These are phyloP conservation scores for Diversispora eburnea DNA, from an alignment of 192 early-diverging fungal species.

Conservation along the genomic window DNA sequence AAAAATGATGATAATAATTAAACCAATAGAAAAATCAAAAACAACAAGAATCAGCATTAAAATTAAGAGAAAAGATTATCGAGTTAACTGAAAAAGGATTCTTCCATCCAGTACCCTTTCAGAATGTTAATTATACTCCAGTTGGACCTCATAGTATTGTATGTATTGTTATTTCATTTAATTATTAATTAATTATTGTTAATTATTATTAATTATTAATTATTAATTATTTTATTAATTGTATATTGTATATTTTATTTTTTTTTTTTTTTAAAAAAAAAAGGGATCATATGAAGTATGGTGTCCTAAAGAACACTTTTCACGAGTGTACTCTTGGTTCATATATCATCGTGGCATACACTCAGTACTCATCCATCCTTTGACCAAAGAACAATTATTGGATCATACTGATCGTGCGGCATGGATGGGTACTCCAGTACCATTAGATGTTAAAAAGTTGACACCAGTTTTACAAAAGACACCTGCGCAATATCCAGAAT, in stretches of 20 bases:
- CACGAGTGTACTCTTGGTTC: slow-evolving; percentile 53
- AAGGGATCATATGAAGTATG: slow-evolving; percentile 57
- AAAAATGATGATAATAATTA: neutral
- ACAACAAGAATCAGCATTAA: slow-evolving; percentile 34
- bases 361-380: slow-evolving; percentile 59
- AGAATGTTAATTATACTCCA: slow-evolving; percentile 42
- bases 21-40: slow-evolving; percentile 38
- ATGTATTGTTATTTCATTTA: neutral
- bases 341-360: slow-evolving; percentile 44
- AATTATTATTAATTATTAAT: neutral
- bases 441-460: slow-evolving; percentile 45
- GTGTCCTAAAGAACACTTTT: slow-evolving; percentile 61
- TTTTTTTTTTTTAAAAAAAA: neutral
- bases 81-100: slow-evolving; percentile 42
- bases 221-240: neutral
- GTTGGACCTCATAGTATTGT: slow-evolving; percentile 60
- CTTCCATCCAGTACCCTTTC: slow-evolving; percentile 53
- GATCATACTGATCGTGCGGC: slow-evolving; percentile 58
- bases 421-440: slow-evolving; percentile 56
- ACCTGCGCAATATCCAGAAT: slow-evolving; percentile 61
- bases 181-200: neutral
- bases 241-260: neutral
- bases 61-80: slow-evolving; percentile 42
- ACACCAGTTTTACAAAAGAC: slow-evolving; percentile 31
- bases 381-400: slow-evolving; percentile 46